Evolutionary conservation across 768 basidiomycete genomes (phyloP), one percentile per base, ranked within the genome.

Genomic region (Cystofilobasidium macerans): DNA sequence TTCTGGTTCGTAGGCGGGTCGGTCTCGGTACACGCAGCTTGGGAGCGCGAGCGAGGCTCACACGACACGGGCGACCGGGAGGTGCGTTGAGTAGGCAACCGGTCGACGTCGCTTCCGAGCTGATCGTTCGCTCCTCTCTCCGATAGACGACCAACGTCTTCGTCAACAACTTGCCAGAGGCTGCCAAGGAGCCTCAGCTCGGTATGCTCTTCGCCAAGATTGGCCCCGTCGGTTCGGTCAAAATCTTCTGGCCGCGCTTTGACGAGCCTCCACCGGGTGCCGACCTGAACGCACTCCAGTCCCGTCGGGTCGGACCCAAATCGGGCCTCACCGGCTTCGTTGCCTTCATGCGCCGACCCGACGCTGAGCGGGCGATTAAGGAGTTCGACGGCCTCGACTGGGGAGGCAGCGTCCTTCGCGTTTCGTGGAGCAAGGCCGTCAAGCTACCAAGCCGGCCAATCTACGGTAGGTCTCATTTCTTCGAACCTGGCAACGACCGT

Each of bases 381-480:
- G 88, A 94, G 73, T 82, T 89, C 63, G 95, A 99, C 71, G 92
- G 93, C 2, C 84, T 86, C 68, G 90, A 95, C 51, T 99, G 94
- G 95, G 89, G 88, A 65, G 93, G 93, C 9, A 88, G 82, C 43
- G 75, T 89, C 26, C 78, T 99, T 5, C 81, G 89, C 18, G 89
- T 93, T 7, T 91, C 91, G 18, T 99, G 94, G 93, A 94, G 94
- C 73, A 98, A 98, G 77, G 89, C 93, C 1, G 88, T 98, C 8
- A 87, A 91, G 20, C 79, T 95, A 53, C 89, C 87, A 35, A 78
- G 81, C 0, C 86, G 85, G 74, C 75, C 80, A 11, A 68, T 76
- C 1, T 97, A 89, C 78, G 84, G 94, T 95, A 68, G 71, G 78
- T 71, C 8, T 33, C 28, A 3, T 32, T 24, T 56, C n/a, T 14